A percentile compares a stretch with the other conserved stretches of the same genome.
These are phyloP conservation scores for Penicilliopsis zonata DNA, from an alignment of 495 filamentous ascomycete species.

Conservation along the genomic window DNA sequence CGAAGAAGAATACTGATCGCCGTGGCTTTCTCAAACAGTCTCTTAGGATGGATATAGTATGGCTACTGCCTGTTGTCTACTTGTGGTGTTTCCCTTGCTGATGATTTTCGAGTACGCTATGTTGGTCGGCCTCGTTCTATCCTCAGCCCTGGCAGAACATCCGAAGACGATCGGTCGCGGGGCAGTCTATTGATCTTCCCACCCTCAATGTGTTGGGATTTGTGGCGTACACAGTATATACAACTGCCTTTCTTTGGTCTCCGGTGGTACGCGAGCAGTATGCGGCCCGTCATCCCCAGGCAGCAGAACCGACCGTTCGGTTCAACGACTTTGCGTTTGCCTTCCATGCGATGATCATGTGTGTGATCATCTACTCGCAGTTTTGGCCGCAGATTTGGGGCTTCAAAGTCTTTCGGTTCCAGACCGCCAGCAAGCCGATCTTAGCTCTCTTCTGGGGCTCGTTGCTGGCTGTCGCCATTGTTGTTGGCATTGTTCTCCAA, in stretches of 20 bases:
- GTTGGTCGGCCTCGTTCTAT: conserved; percentile 86
- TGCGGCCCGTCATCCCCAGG: conserved; percentile 60
- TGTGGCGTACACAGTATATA: conserved; percentile 64
- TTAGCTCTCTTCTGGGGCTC: conserved; percentile 55
- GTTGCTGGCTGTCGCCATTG: conserved; percentile 41
- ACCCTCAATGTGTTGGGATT: conserved; percentile 78
- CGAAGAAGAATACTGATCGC: background rate
- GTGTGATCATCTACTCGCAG: conserved; percentile 55
- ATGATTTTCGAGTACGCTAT: conserved; percentile 36
- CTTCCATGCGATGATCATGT: conserved; percentile 60
- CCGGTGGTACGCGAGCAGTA: conserved; percentile 70
- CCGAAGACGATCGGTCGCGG: conserved; percentile 60
- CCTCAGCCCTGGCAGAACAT: conserved; percentile 75
- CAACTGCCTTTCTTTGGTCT: conserved; percentile 62
- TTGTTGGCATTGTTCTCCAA: conserved; percentile 41
- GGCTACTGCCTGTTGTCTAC: conserved; percentile 6
- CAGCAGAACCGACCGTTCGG: conserved; percentile 67
- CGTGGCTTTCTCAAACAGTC: conserved; percentile 9
- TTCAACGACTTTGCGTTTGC: conserved; percentile 88
- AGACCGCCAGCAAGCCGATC: conserved; percentile 52
- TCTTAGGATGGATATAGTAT: conserved; percentile 35
- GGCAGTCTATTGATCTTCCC: conserved; percentile 78
- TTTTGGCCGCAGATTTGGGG: conserved; percentile 65
- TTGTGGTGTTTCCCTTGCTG: background rate
- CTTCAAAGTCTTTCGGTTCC: conserved; percentile 43